phyloP scores from a whole-genome alignment of 495 filamentous ascomycete species.

The Daldinia childiae region DNA sequence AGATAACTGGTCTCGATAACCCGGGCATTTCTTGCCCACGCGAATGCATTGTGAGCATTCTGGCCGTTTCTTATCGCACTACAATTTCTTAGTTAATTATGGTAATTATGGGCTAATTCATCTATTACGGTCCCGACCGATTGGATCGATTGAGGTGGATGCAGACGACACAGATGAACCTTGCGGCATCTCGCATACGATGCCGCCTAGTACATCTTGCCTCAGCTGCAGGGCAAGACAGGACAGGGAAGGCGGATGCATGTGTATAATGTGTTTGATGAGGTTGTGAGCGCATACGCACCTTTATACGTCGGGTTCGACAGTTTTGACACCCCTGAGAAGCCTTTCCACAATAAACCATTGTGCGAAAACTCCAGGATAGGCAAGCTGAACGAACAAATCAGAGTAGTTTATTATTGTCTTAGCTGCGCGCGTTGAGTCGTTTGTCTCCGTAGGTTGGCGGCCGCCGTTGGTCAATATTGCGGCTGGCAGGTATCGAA shows the following conservation, averaged over 20 bases:
- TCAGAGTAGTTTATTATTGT: slow-evolving; percentile 30
- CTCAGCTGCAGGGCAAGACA: slow-evolving; percentile 22
- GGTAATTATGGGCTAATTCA: slow-evolving; percentile 26
- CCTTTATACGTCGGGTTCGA: slow-evolving; percentile 71
- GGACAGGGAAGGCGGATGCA: slow-evolving; percentile 28
- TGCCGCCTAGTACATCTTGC: slow-evolving; percentile 18
- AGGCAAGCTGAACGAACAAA: slow-evolving; percentile 43
- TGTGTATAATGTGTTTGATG: not conserved
- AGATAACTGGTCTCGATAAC: slow-evolving; percentile 74
- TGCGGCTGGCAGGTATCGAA: slow-evolving; percentile 42
- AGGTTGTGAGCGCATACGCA: slow-evolving; percentile 41
- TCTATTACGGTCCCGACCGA: slow-evolving; percentile 16
- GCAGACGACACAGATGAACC: slow-evolving; percentile 16
- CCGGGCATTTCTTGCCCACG: slow-evolving; percentile 67
- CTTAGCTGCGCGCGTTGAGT: slow-evolving; percentile 31
- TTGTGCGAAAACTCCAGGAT: slow-evolving; percentile 51
- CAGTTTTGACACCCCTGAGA: slow-evolving; percentile 75
- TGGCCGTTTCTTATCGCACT: slow-evolving; percentile 74
- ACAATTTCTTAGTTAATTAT: slow-evolving; percentile 31
- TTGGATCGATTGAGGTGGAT: slow-evolving; percentile 21
- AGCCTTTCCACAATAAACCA: slow-evolving; percentile 80
- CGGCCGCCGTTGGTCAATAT: slow-evolving; percentile 39
- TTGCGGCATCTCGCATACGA: slow-evolving; percentile 13
- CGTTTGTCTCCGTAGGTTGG: slow-evolving; percentile 33
- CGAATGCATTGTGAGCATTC: slow-evolving; percentile 73